phyloP scores from a whole-genome alignment of 2,329 filamentous ascomycete species.

The Aspergillus luchuensis region DNA sequence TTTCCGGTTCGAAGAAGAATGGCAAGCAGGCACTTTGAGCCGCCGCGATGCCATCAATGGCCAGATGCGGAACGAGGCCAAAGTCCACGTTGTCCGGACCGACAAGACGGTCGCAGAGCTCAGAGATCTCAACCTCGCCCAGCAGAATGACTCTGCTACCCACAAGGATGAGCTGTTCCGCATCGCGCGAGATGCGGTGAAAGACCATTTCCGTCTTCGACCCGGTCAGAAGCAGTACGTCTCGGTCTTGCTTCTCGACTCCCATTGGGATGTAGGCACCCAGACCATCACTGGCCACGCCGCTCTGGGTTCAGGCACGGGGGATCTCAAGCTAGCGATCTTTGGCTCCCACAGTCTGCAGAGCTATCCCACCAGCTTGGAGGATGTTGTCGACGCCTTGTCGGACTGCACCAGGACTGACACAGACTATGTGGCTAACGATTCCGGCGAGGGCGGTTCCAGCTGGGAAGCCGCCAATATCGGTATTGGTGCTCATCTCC shows the following conservation, averaged over 20 bases:
- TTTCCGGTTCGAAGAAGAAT: slow-evolving; percentile 93
- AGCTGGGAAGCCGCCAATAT: slow-evolving; percentile 96
- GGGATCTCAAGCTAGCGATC: slow-evolving; percentile 78
- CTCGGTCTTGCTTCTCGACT: slow-evolving; percentile 80
- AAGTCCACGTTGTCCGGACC: slow-evolving; percentile 79
- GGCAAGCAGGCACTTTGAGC: slow-evolving; percentile 81
- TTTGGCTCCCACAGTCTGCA: slow-evolving; percentile 92
- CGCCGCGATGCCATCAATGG: slow-evolving; percentile 70
- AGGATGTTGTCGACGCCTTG: slow-evolving; percentile 87
- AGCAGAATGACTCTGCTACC: slow-evolving; percentile 71
- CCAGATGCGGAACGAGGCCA: slow-evolving; percentile 85
- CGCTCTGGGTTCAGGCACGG: slow-evolving; percentile 73
- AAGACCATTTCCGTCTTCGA: slow-evolving; percentile 71
- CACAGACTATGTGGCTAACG: slow-evolving; percentile 76
- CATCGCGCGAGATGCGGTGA: slow-evolving; percentile 77
- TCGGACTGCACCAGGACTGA: slow-evolving; percentile 89
- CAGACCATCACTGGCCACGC: slow-evolving; percentile 78
- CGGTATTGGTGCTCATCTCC: slow-evolving; percentile 88
- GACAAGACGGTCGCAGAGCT: slow-evolving; percentile 85
- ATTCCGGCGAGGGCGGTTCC: slow-evolving; percentile 82
- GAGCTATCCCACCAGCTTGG: slow-evolving; percentile 84
- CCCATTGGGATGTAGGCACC: slow-evolving; percentile 76
- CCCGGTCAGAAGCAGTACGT: slow-evolving; percentile 85
- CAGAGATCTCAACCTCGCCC: slow-evolving; percentile 72
- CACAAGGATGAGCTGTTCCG: slow-evolving; percentile 73